These are phyloP conservation scores for Pseudodiploospora longispora DNA, from an alignment of 2,329 filamentous ascomycete genomes.

Conservation along the genomic window DNA sequence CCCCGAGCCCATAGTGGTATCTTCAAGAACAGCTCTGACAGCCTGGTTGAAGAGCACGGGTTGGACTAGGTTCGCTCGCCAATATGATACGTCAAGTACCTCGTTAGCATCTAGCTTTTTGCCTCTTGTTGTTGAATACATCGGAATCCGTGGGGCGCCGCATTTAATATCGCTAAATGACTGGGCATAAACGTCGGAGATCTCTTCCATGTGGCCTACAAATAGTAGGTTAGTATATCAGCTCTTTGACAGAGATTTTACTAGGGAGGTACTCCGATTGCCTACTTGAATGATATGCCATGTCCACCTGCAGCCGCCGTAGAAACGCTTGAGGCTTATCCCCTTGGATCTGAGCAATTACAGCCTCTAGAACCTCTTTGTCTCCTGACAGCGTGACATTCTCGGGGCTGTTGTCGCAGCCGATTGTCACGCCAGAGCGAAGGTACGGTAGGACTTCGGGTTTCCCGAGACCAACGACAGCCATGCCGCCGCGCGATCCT, in stretches of 20 bases:
- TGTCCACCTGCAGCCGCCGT: no score
- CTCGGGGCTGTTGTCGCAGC: constrained; percentile 16
- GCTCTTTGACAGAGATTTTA: no score
- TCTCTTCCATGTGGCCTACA: no score
- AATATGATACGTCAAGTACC: constrained; percentile 18
- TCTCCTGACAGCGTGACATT: constrained; percentile 17
- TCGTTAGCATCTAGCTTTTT: no score
- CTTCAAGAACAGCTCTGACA: constrained; percentile 4
- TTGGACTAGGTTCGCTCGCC: constrained; percentile 27
- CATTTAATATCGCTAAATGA: no score
- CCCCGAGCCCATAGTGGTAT: constrained; percentile 5
- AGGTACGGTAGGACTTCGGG: no score
- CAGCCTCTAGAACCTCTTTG: constrained; percentile 8
- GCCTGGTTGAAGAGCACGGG: constrained; percentile 27
- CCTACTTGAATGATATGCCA: no score
- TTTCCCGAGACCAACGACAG: constrained; percentile 12
- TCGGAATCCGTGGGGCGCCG: no score
- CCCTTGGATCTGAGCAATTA: constrained; percentile 5
- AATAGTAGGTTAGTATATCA: no score
- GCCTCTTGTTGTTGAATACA: no score
- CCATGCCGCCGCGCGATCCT: constrained; percentile 14
- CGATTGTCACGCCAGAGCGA: constrained; percentile 6
- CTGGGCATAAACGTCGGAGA: no score
- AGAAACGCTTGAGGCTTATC: not conserved
- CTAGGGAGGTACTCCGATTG: no score